Conservation (phyloP, 2,329 filamentous ascomycete genomes). For the Epichloe glyceriae region DNA sequence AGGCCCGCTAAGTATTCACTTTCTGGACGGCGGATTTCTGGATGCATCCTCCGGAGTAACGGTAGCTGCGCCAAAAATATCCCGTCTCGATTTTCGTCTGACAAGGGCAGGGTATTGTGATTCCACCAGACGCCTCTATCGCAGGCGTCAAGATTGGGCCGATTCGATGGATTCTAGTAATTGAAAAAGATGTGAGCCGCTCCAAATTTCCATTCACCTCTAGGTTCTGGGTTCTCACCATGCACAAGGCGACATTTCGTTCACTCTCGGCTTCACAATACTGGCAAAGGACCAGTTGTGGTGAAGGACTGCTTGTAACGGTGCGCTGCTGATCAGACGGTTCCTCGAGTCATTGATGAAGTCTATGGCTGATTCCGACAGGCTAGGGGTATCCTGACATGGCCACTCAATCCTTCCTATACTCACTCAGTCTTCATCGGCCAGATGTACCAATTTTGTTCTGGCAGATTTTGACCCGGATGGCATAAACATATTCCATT, state of each 20-base stretch:
- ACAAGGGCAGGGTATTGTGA: constrained; percentile 39
- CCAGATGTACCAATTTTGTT: constrained; percentile 43
- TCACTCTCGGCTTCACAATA: constrained; percentile 46
- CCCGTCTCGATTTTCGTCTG: constrained; percentile 1
- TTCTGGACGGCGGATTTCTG: constrained; percentile 29
- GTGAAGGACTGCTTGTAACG: constrained; percentile 55
- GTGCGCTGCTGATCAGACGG: constrained; percentile 23
- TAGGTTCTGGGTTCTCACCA: neutral
- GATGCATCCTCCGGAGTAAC: constrained; percentile 18
- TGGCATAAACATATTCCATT: constrained; percentile 59
- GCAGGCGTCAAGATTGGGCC: constrained; percentile 33
- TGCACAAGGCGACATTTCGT: constrained; percentile 56
- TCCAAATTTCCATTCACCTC: neutral
- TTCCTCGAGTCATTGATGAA: neutral
- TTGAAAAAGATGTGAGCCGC: constrained; percentile 60
- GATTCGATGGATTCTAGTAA: constrained; percentile 53
- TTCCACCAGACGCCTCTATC: constrained; percentile 42
- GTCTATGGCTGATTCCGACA: constrained; percentile 19
- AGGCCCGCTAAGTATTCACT: constrained; percentile 39
- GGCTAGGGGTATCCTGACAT: constrained; percentile 75
- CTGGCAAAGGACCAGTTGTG: constrained; percentile 34
- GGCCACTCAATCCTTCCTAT: constrained; percentile 52
- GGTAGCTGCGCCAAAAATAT: constrained; percentile 11
- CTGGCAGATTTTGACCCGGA: constrained; percentile 69
- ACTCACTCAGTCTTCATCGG: constrained; percentile 32